These are phyloP conservation scores for Corylus heterophylla DNA, from an alignment of 306 rosid genomes.

Conservation along the genomic window DNA sequence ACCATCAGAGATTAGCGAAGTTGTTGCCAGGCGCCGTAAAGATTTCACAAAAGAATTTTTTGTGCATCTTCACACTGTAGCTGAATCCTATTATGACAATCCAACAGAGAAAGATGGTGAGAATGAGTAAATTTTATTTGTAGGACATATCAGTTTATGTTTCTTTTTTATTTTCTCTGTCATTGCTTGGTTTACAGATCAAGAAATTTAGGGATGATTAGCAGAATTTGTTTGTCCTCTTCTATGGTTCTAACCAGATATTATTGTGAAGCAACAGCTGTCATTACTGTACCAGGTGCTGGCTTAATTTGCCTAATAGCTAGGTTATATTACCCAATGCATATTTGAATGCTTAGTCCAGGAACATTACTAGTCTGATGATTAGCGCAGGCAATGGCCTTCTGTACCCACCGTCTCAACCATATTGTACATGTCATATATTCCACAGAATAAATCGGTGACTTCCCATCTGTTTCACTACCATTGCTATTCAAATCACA, in stretches of 20 bases:
- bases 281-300: neutral
- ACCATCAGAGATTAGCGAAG: constrained; percentile 54
- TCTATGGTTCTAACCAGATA: neutral
- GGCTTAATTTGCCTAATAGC: neutral
- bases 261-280: neutral
- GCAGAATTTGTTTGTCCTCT: neutral
- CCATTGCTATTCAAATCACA: neutral
- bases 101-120: constrained; percentile 66
- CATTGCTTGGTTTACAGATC: neutral
- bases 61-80: constrained; percentile 70
- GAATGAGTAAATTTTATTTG: constrained; percentile 12
- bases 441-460: neutral
- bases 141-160: neutral
- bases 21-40: constrained; percentile 78
- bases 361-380: neutral
- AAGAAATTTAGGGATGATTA: neutral
- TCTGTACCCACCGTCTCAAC: constrained; percentile 3
- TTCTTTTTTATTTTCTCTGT: too few relatives aligned
- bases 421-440: constrained; percentile 1
- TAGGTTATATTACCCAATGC: neutral
- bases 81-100: constrained; percentile 63
- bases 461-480: neutral
- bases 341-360: neutral
- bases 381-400: constrained; percentile 4
- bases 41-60: constrained; percentile 94